Conservation (phyloP, 768 basidiomycete species). For the Boletus coccyginus region DNA sequence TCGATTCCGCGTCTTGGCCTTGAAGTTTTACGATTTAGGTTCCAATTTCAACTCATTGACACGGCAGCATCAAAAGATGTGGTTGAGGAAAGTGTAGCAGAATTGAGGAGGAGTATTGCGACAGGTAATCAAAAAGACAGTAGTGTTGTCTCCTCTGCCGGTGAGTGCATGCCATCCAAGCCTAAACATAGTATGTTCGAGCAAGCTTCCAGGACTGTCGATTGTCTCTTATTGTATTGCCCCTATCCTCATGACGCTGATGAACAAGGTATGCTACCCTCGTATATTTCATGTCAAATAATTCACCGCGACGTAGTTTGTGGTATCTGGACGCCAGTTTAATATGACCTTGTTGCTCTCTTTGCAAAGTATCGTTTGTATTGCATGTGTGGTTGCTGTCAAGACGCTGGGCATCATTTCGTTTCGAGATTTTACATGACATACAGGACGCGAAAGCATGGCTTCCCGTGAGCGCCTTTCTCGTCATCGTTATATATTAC, state of each 20-base stretch:
- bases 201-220: constrained; percentile 59
- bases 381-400: constrained; percentile 65
- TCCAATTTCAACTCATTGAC: constrained; percentile 1
- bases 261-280: constrained; percentile 75
- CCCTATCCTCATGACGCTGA: constrained; percentile 94
- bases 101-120: constrained; percentile 51
- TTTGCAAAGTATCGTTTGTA: constrained; percentile 89
- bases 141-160: constrained; percentile 17
- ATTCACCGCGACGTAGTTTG: constrained; percentile 55
- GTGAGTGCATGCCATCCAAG: constrained; percentile 14
- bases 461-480: constrained; percentile 91
- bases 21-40: background rate
- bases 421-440: constrained; percentile 73
- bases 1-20: background rate
- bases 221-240: constrained; percentile 89
- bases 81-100: too few species aligned
- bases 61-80: constrained; percentile 14
- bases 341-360: constrained; percentile 96
- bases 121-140: constrained; percentile 33
- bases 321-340: constrained; percentile 90
- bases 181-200: background rate
- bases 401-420: constrained; percentile 79
- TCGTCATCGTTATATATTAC: constrained; percentile 96
- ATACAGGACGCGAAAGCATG: constrained; percentile 81
- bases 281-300: background rate